phyloP scores from a whole-genome alignment of 2,329 filamentous ascomycete genomes.

The Davidsoniella australis region DNA sequence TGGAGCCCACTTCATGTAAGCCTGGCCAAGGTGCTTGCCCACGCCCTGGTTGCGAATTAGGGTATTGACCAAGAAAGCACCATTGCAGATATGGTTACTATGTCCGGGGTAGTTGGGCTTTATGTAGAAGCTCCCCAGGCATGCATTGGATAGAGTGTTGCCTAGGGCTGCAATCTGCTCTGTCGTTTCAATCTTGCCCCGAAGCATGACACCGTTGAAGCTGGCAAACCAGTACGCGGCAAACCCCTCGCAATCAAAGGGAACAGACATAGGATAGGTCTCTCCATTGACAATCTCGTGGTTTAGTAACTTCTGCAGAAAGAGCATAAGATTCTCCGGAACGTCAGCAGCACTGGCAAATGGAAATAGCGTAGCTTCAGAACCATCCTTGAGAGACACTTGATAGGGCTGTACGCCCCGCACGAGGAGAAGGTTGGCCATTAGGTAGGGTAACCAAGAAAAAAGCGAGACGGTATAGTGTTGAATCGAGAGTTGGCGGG shows the following conservation, averaged over 20 bases:
- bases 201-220: conserved; percentile 74
- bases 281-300: conserved; percentile 84
- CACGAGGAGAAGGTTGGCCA: conserved; percentile 48
- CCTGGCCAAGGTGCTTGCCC: conserved; percentile 58
- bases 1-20: conserved; percentile 62
- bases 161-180: conserved; percentile 28
- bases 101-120: conserved; percentile 86
- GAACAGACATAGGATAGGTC: conserved; percentile 75
- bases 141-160: conserved; percentile 60
- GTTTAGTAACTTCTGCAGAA: conserved; percentile 70
- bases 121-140: conserved; percentile 82
- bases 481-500: background rate
- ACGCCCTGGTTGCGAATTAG: conserved; percentile 57
- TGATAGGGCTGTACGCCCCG: conserved; percentile 42
- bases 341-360: conserved; percentile 63
- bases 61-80: conserved; percentile 59
- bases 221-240: conserved; percentile 80
- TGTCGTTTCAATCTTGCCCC: conserved; percentile 50
- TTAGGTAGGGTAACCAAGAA: background rate
- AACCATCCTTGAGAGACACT: conserved; percentile 63
- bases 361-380: conserved; percentile 67
- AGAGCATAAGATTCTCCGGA: conserved; percentile 56
- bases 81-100: conserved; percentile 84
- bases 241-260: conserved; percentile 58
- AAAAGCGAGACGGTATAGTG: background rate